Evolutionary conservation across 2,329 filamentous ascomycete genomes (phyloP), one percentile per base, ranked within the genome.

Genomic region (Fusarium sp.): DNA sequence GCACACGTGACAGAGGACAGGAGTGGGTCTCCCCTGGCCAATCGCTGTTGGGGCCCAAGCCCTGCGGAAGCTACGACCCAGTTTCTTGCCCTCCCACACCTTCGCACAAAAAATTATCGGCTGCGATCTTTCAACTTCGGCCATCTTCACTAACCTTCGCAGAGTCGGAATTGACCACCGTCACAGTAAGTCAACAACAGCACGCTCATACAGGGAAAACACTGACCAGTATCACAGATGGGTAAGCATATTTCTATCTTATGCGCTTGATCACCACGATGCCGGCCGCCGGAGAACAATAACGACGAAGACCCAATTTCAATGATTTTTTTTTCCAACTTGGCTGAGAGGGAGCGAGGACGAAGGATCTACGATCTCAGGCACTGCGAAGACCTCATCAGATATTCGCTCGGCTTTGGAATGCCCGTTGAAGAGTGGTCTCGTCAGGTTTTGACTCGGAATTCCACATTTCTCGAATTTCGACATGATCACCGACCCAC

Each of bases 201-300:
- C 57, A 56, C 66, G 75, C 71, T 76, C 69, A 76, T 75, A 39
- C 33, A 54, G 63, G 53, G 25, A 53, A 59, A 51, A 52, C 68
- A 72, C 79, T 82, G 73, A 82, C 75, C 66, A 68, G 62, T 37
- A 53, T 63, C 63, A 65, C 75, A 87, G 84, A 87, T 87, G 84
- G 84, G 84, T 87, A 86, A 86, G 84, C 74, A 70, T 31, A 57
- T 61, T 73, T 58, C 58, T 57, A 57, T 66, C 63, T 59, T 53
- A 60, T 63, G 35, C 56, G 35, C 41, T 56, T 61, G 61, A 66
- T 56, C 42, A 39, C 58, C 44, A 59, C 65, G 60, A 71, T 68
- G 67, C 60, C 65, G 65, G 59, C 54, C 23, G 68, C 65, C 46
- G 59, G 53, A 63, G 65, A 63, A 55, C 54, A 46, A 57, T 45